phyloP scores from a whole-genome alignment of 768 basidiomycete genomes.

The Tricholoma saponaceum region DNA sequence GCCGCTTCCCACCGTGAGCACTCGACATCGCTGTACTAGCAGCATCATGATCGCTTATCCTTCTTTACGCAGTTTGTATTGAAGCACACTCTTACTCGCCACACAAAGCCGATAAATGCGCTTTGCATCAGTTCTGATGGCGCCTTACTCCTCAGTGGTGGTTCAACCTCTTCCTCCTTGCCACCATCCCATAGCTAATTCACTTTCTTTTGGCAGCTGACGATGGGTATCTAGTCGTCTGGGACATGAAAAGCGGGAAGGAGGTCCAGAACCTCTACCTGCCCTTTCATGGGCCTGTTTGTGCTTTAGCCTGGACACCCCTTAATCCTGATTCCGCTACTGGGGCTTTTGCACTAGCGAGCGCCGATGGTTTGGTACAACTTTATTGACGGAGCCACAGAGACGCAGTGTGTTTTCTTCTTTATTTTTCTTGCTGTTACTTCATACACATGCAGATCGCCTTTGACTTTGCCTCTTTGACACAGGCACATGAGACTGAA shows the following conservation, averaged over 20 bases:
- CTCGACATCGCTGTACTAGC: neutral
- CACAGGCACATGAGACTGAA: neutral
- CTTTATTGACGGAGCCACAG: neutral
- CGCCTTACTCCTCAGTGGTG: neutral
- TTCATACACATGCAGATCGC: neutral
- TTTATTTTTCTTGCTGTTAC: neutral
- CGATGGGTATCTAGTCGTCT: neutral
- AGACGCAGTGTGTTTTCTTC: neutral
- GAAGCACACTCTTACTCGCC: neutral
- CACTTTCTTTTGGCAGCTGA: neutral
- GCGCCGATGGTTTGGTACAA: neutral
- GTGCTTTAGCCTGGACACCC: neutral
- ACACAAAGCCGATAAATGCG: neutral
- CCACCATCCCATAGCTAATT: neutral
- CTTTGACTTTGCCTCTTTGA: neutral
- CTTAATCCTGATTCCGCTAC: neutral
- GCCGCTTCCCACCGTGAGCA: neutral
- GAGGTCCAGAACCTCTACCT: neutral
- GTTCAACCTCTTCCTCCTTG: neutral
- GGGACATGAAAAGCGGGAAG: neutral
- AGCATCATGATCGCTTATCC: neutral
- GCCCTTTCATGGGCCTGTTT: neutral
- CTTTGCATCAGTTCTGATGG: neutral
- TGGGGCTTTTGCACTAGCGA: neutral
- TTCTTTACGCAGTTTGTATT: neutral